Conservation (phyloP, 148 eudicot genomes). For the Rhododendron mucronatum region DNA sequence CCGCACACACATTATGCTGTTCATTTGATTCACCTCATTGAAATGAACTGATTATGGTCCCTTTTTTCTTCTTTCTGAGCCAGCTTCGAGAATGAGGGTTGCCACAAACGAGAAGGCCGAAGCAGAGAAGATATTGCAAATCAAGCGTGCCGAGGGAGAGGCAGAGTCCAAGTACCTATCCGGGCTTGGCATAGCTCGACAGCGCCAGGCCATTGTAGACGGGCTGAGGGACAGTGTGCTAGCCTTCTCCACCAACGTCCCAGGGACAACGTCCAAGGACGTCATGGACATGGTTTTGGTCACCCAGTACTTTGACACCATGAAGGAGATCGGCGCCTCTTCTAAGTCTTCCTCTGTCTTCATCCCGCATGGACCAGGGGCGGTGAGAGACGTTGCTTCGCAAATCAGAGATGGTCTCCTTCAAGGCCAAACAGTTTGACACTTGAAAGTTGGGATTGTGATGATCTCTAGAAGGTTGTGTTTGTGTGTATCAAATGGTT, state of each 20-base stretch:
- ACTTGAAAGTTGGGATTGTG: background rate
- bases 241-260: conserved; percentile 46
- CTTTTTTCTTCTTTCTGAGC: background rate
- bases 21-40: background rate
- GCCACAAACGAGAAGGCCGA: conserved; percentile 53
- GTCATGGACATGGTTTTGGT: conserved; percentile 58
- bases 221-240: conserved; percentile 53
- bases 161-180: conserved; percentile 54
- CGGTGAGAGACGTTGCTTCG: conserved; percentile 13
- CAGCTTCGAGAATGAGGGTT: conserved; percentile 50
- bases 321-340: conserved; percentile 48
- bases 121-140: conserved; percentile 50
- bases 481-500: background rate
- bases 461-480: background rate
- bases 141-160: conserved; percentile 56
- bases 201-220: conserved; percentile 55
- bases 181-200: conserved; percentile 53
- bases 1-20: background rate
- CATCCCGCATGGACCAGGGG: conserved; percentile 42
- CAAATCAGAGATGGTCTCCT: conserved; percentile 21
- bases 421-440: background rate
- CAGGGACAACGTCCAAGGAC: conserved; percentile 50
- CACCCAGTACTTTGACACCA: conserved; percentile 45
- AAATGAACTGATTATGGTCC: background rate
- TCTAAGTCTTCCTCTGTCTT: conserved; percentile 45